Conservation (phyloP, 2,329 filamentous ascomycete genomes). For the Cadophora malorum region DNA sequence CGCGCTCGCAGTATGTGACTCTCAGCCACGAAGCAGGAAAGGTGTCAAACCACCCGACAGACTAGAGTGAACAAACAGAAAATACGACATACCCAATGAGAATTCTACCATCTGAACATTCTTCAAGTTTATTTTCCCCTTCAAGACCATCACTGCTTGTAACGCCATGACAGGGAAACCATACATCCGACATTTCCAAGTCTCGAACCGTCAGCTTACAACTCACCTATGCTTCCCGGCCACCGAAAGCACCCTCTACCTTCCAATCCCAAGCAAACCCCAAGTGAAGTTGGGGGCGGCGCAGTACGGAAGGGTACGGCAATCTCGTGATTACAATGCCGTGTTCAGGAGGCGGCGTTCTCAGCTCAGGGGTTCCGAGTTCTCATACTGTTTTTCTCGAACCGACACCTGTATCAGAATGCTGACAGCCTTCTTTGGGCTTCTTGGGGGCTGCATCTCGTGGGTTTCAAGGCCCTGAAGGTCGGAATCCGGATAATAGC, state of each 20-base stretch:
- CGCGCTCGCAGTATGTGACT: not conserved
- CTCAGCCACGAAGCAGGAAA: not conserved
- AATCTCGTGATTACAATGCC: not conserved
- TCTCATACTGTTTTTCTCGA: not conserved
- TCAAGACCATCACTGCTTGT: not conserved
- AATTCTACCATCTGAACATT: no score
- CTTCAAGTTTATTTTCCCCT: not conserved
- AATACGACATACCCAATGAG: not conserved
- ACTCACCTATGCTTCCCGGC: not conserved
- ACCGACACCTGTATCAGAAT: constrained; percentile 9
- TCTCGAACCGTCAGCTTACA: not conserved
- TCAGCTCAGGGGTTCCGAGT: not conserved
- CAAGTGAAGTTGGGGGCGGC: not conserved
- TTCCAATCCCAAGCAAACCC: constrained; percentile 1
- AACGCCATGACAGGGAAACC: not conserved
- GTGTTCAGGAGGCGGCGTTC: not conserved
- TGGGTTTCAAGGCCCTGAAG: not conserved
- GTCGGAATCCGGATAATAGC: constrained; percentile 10
- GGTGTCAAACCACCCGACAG: no score
- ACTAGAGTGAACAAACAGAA: not conserved
- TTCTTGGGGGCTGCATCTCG: constrained; percentile 4
- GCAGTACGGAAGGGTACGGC: not conserved
- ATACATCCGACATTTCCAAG: not conserved
- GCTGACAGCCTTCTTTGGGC: constrained; percentile 2
- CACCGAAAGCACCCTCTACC: not conserved